Conservation (phyloP, 371 early-diverging fungal genomes). For the Rhizopus arrhizus region DNA sequence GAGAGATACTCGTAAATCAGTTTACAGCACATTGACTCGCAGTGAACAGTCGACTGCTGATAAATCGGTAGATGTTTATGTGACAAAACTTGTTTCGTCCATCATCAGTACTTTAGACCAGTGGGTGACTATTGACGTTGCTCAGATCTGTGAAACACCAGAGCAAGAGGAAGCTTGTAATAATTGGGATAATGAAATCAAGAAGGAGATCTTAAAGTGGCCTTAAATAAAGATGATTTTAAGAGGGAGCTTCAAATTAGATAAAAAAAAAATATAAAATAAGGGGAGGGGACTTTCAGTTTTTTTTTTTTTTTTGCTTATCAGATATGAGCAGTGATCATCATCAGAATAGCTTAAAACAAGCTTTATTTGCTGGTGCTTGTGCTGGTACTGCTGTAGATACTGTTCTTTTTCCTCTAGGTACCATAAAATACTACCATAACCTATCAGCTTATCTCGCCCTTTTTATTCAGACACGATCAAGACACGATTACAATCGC, state of each 20-base stretch:
- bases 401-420: slow-evolving; percentile 83
- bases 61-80: slow-evolving; percentile 28
- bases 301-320: not conserved
- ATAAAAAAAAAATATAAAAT: not conserved
- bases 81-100: slow-evolving; percentile 34
- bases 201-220: slow-evolving; percentile 46
- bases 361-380: slow-evolving; percentile 72
- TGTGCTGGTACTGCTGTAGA: slow-evolving; percentile 87
- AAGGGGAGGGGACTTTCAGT: not conserved
- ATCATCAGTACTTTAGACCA: slow-evolving; percentile 29
- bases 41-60: slow-evolving; percentile 39
- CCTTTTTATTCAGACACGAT: slow-evolving; percentile 72
- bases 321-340: not conserved
- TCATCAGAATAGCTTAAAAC: slow-evolving; percentile 43
- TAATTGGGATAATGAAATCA: slow-evolving; percentile 49
- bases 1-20: slow-evolving; percentile 31
- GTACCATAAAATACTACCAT: slow-evolving; percentile 20
- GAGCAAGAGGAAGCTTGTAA: slow-evolving; percentile 44
- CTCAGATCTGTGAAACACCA: slow-evolving; percentile 37
- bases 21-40: slow-evolving; percentile 32
- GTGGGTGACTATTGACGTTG: slow-evolving; percentile 42
- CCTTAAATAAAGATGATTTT: slow-evolving; percentile 34
- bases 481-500: slow-evolving; percentile 89
- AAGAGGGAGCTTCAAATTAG: not conserved
- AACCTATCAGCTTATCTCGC: not conserved